Evolutionary conservation across 306 rosid genomes (phyloP).

Genomic region (Casuarina cunninghamiana): DNA sequence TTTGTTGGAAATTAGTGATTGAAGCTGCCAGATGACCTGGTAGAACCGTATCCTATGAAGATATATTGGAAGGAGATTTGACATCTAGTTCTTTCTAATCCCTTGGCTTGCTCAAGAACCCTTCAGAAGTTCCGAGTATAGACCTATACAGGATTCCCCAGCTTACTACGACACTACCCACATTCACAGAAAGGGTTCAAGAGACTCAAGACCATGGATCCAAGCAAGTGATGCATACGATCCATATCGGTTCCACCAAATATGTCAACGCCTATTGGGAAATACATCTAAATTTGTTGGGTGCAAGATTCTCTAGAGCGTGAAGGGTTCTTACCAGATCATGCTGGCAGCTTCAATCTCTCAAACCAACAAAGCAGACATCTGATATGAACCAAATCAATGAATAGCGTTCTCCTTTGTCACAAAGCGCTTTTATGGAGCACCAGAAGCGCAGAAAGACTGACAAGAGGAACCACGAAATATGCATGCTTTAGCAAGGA

Average conservation of each 20-base stretch:
- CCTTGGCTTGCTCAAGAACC: not conserved
- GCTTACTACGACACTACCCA: not conserved
- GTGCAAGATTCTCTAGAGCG: not conserved
- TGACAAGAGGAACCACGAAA: constrained; percentile 16
- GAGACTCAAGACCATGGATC: too few relatives aligned
- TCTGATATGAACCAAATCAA: constrained; percentile 5
- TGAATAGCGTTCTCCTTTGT: constrained; percentile 2
- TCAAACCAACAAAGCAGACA: constrained; percentile 69
- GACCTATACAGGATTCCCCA: not conserved
- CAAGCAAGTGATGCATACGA: too few relatives aligned
- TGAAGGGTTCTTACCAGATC: constrained; percentile 66
- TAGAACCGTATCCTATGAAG: constrained; percentile 29
- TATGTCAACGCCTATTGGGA: not conserved
- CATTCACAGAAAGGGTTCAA: too few relatives aligned
- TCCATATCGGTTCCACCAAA: too few relatives aligned
- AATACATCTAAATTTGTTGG: not conserved
- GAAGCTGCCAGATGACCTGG: constrained; percentile 99
- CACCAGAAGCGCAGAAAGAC: not conserved
- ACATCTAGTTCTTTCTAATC: not conserved
- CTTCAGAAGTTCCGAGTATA: not conserved
- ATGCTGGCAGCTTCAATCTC: constrained; percentile 99
- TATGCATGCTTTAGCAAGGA: constrained; percentile 40
- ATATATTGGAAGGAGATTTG: not conserved
- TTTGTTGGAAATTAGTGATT: constrained; percentile 79
- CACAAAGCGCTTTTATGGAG: constrained; percentile 21